These are phyloP conservation scores for Aspergillus neoniger DNA, from an alignment of 2,329 filamentous ascomycete species.

Conservation along the genomic window DNA sequence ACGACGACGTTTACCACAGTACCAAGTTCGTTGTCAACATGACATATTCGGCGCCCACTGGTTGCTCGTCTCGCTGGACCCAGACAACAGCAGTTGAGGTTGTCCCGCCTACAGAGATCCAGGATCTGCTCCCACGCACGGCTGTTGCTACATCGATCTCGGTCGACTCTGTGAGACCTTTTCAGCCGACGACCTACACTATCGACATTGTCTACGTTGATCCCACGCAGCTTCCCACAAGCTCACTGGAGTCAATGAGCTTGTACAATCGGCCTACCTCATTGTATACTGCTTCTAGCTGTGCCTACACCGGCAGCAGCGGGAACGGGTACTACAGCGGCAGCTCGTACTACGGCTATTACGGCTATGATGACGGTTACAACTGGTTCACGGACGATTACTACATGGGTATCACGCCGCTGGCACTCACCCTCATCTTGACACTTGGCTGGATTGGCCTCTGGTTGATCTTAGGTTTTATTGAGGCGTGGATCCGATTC, in stretches of 20 bases:
- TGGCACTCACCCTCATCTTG: conserved; percentile 29
- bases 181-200: conserved; percentile 30
- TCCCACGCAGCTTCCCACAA: conserved; percentile 31
- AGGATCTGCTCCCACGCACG: conserved; percentile 24
- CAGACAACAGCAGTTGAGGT: conserved; percentile 26
- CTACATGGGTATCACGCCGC: conserved; percentile 25
- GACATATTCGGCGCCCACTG: conserved; percentile 30
- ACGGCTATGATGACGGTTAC: conserved; percentile 10
- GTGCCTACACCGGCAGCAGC: conserved; percentile 14
- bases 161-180: conserved; percentile 25
- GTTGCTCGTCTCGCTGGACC: conserved; percentile 32
- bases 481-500: conserved; percentile 35
- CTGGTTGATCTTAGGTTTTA: conserved; percentile 29
- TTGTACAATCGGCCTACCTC: conserved; percentile 16
- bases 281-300: conserved; percentile 19
- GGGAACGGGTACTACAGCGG: conserved; percentile 4
- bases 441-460: conserved; percentile 32
- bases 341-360: background rate
- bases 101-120: conserved; percentile 20
- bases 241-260: conserved; percentile 25
- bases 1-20: conserved; percentile 10
- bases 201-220: conserved; percentile 29
- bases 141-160: conserved; percentile 24
- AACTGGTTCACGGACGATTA: conserved; percentile 28
- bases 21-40: conserved; percentile 32